Percentiles rank a stretch among this genome's conserved stretches.
Conservation (phyloP, 371 early-diverging fungal genomes). For the Chytridium lagenaria region DNA sequence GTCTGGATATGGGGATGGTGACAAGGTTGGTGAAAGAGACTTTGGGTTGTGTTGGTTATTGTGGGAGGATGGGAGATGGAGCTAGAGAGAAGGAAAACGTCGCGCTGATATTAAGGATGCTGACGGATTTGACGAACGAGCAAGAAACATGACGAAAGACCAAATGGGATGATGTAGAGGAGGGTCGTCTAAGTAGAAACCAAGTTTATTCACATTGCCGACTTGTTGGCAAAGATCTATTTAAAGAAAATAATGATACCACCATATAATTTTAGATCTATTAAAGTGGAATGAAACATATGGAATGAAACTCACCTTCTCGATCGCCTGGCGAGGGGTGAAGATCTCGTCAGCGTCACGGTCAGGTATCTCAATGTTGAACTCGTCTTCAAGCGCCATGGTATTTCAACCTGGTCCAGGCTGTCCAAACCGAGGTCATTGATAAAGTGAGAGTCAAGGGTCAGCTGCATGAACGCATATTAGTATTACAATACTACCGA, state of each 20-base stretch:
- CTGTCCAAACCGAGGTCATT: slow-evolving; percentile 94
- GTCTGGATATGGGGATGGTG: not conserved
- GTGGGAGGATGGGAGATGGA: not conserved
- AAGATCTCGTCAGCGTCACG: slow-evolving; percentile 96
- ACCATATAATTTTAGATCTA: not conserved
- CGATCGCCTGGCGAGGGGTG: slow-evolving; percentile 86
- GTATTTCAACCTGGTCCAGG: slow-evolving; percentile 96
- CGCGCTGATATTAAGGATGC: not conserved
- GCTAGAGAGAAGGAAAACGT: not conserved
- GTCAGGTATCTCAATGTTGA: slow-evolving; percentile 96
- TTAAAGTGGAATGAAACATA: not conserved
- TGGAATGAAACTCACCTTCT: slow-evolving; percentile 56
- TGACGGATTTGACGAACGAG: not conserved
- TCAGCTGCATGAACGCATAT: slow-evolving; percentile 63
- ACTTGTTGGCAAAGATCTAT: slow-evolving; percentile 19
- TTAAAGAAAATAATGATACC: not conserved
- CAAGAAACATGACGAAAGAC: not conserved
- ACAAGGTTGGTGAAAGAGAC: not conserved
- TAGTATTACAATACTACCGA: not conserved
- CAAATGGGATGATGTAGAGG: not conserved
- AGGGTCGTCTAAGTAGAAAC: not conserved
- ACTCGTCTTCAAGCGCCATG: slow-evolving; percentile 99
- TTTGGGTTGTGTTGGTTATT: not conserved
- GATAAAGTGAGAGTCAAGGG: slow-evolving; percentile 83
- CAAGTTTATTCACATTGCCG: slow-evolving; percentile 6